Evolutionary conservation across 169 alveolate species (phyloP).

Genomic region (Eimeria maxima): DNA sequence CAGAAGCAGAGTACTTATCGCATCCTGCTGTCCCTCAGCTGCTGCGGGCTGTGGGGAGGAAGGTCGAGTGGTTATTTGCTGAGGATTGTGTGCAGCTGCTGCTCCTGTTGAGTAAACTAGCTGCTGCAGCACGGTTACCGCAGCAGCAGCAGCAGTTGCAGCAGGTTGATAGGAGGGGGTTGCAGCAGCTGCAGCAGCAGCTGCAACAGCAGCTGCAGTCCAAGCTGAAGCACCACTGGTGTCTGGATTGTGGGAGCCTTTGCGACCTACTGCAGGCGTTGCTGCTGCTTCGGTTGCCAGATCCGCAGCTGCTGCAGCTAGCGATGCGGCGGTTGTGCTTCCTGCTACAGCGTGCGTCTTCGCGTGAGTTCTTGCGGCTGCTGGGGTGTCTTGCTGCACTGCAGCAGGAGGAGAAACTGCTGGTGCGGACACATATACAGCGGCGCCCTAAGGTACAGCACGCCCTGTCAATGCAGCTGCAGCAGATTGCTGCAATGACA

Average conservation of each 20-base stretch:
- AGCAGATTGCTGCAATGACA: conserved; percentile 23
- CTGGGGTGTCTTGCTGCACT: conserved; percentile 76
- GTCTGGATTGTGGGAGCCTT: conserved; percentile 60
- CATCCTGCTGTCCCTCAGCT: conserved; percentile 76
- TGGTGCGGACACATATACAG: conserved; percentile 78
- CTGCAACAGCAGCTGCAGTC: conserved; percentile 27
- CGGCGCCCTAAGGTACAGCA: conserved; percentile 69
- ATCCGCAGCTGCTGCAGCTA: conserved; percentile 74
- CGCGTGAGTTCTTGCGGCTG: conserved; percentile 67
- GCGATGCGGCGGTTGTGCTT: conserved; percentile 58
- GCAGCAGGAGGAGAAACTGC: conserved; percentile 56
- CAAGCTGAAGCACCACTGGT: conserved; percentile 69
- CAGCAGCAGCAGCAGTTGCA: conserved; percentile 74
- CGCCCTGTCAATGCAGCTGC: conserved; percentile 71
- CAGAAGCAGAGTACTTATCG: conserved; percentile 81
- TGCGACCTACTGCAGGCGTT: conserved; percentile 80
- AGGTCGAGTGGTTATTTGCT: conserved; percentile 66
- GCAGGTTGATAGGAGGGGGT: background rate
- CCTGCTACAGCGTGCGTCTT: conserved; percentile 32
- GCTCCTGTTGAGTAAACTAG: conserved; percentile 58
- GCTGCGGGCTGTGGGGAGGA: conserved; percentile 44
- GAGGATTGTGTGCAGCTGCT: conserved; percentile 84
- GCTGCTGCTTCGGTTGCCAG: conserved; percentile 63
- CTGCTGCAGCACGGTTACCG: background rate
- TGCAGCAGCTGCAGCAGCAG: conserved; percentile 72